Evolutionary conservation across 495 filamentous ascomycete species (phyloP), one percentile per base, ranked within the genome.

Genomic region (Cryomyces minteri): DNA sequence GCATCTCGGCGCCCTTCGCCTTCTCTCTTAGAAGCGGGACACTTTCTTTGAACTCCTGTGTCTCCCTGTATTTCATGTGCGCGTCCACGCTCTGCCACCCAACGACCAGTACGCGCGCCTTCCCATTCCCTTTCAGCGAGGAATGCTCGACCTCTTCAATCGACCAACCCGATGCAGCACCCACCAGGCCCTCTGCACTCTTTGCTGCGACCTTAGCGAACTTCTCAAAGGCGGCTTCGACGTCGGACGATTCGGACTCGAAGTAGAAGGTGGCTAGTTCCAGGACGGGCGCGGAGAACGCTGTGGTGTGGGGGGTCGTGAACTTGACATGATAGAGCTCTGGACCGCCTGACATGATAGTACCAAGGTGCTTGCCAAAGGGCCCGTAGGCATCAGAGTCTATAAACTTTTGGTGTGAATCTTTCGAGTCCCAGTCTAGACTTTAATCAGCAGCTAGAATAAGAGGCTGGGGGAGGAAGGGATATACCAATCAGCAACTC

Each of bases 251-350:
- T 12, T 33, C 46, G 34, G 39, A 44, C n/a, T 49, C 43, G 40
- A 52, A 55, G 47, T 55, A 52, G 31, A 55, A 50, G 14, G 44
- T 47, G 2, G 39, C 50, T 9, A 50, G 34, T 33, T 54, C 51
- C 9, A 48, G 51, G 30, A 51, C 53, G 2, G 53, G 53, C 11
- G 53, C 53, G 18, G 45, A 43, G 12, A 50, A 39, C 5, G 41
- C 36, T 11, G 34, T 31, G n/a, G 5, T 47, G 11, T 44, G 14
- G 10, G 34, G 41, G 38, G 49, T 46, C 34, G 47, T 7, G 50
- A 55, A 52, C 33, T 55, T 45, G 18, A 43, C 50, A 32, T 55
- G 53, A 5, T 39, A n/a, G 14, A 55, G 43, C 5, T 8, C 8
- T 4, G 33, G 25, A 1, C 40, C 43, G 42, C 47, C 50, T 31